phyloP scores from a whole-genome alignment of 768 basidiomycete genomes.

The Leucocoprinus birnbaumii region DNA sequence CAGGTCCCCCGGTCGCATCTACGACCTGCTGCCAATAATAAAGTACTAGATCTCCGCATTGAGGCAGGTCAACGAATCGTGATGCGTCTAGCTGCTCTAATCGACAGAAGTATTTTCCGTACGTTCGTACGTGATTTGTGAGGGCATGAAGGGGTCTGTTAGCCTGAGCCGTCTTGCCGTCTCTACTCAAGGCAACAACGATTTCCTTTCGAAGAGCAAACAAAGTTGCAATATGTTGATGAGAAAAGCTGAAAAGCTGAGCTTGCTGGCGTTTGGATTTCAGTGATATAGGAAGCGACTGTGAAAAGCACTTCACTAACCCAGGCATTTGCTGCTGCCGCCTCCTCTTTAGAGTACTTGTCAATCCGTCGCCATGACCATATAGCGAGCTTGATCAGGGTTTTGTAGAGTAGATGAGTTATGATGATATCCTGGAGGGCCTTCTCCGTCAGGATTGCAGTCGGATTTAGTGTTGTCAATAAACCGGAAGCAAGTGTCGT shows the following conservation, averaged over 20 bases:
- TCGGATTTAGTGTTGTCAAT: conserved; percentile 31
- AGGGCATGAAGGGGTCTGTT: conserved; percentile 50
- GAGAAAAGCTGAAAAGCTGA: conserved; percentile 59
- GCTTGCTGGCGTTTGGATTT: conserved; percentile 42
- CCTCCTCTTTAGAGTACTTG: conserved; percentile 39
- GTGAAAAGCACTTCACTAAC: conserved; percentile 30
- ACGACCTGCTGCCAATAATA: conserved; percentile 84
- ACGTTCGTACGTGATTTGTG: conserved; percentile 64
- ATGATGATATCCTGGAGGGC: conserved; percentile 42
- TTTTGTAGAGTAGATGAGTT: conserved; percentile 74
- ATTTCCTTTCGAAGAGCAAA: conserved; percentile 57
- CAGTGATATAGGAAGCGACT: background rate
- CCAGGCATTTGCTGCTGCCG: conserved; percentile 47
- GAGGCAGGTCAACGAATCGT: conserved; percentile 62
- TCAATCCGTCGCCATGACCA: conserved; percentile 68
- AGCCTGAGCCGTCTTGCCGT: conserved; percentile 31
- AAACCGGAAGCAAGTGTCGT: conserved; percentile 43
- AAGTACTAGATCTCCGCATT: conserved; percentile 64
- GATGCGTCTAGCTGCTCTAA: conserved; percentile 58
- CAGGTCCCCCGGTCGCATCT: conserved; percentile 56
- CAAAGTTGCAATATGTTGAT: conserved; percentile 51
- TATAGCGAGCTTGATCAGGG: conserved; percentile 60
- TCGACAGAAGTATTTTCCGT: conserved; percentile 81
- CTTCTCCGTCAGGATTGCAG: conserved; percentile 40
- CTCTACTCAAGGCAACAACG: conserved; percentile 37